A percentile compares a stretch with the other conserved stretches of the same genome.
phyloP scores from a whole-genome alignment of 2,329 filamentous ascomycete species.

The Penicillium sp. region DNA sequence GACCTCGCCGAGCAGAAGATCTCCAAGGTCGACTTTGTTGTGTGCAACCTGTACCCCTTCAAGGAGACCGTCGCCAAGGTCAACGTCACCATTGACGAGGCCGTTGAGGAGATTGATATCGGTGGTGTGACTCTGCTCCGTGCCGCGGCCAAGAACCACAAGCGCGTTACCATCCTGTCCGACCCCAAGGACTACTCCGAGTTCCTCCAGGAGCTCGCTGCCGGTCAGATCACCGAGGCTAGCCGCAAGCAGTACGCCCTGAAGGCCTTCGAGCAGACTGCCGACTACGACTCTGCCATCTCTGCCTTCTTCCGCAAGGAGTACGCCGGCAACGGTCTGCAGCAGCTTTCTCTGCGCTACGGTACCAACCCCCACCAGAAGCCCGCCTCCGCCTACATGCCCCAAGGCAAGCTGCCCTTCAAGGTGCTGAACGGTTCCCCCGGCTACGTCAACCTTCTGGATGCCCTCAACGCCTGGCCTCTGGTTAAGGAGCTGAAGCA shows the following conservation, averaged over 20 bases:
- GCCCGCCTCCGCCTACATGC: conserved; percentile 81
- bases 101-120: conserved; percentile 98
- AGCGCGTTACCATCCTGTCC: conserved; percentile 90
- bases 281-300: conserved; percentile 93
- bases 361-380: conserved; percentile 98
- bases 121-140: conserved; percentile 95
- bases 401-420: conserved; percentile 79
- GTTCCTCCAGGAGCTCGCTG: conserved; percentile 85
- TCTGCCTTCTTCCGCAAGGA: conserved; percentile 97
- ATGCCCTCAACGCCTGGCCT: conserved; percentile 95
- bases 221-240: conserved; percentile 80
- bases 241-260: conserved; percentile 88
- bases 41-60: conserved; percentile 99
- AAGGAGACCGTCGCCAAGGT: conserved; percentile 97
- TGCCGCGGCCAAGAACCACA: conserved; percentile 97
- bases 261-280: conserved; percentile 98
- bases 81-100: conserved; percentile 94
- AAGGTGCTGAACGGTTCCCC: conserved; percentile 87
- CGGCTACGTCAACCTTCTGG: conserved; percentile 96
- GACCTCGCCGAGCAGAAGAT: conserved; percentile 95
- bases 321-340: conserved; percentile 81
- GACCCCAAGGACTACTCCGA: conserved; percentile 92
- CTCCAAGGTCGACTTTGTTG: conserved; percentile 89
- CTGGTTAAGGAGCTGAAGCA: conserved; percentile 94
- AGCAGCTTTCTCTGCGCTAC: conserved; percentile 86